phyloP scores from a whole-genome alignment of 208 protist genomes.

The Trichomonas gallinae region DNA sequence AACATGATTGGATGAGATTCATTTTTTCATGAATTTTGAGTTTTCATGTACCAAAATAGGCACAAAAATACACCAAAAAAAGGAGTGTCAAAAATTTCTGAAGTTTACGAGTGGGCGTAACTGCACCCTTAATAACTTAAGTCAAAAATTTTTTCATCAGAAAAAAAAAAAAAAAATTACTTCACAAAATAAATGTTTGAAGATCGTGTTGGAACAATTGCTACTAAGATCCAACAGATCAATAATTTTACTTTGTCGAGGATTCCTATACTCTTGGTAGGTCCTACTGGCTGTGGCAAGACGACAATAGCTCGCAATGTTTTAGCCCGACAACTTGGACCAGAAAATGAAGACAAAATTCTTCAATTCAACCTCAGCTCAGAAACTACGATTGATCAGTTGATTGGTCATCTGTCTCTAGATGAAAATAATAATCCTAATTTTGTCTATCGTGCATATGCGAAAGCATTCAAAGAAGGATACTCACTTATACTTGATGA shows the following conservation, averaged over 20 bases:
- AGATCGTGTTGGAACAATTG: no score
- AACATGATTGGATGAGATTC: no score
- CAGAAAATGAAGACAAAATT: neutral
- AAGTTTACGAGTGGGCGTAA: no score
- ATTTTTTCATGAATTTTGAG: no score
- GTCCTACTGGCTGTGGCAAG: neutral
- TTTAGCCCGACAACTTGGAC: neutral
- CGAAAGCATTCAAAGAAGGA: neutral
- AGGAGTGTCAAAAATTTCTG: no score
- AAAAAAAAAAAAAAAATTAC: no score
- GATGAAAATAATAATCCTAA: neutral
- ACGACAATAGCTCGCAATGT: neutral
- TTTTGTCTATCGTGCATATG: neutral
- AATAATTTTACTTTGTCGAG: neutral
- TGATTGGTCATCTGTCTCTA: neutral
- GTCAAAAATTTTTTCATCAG: no score
- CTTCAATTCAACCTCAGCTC: slow-evolving; percentile 19
- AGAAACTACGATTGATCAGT: neutral
- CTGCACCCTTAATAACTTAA: no score
- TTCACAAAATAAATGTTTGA: no score
- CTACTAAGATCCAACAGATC: neutral
- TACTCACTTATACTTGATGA: slow-evolving; percentile 18
- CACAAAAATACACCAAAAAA: no score
- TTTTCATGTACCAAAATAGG: no score
- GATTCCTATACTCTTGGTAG: neutral